Conservation (phyloP, 257 asterid species). For the Anisodus tanguticus region DNA sequence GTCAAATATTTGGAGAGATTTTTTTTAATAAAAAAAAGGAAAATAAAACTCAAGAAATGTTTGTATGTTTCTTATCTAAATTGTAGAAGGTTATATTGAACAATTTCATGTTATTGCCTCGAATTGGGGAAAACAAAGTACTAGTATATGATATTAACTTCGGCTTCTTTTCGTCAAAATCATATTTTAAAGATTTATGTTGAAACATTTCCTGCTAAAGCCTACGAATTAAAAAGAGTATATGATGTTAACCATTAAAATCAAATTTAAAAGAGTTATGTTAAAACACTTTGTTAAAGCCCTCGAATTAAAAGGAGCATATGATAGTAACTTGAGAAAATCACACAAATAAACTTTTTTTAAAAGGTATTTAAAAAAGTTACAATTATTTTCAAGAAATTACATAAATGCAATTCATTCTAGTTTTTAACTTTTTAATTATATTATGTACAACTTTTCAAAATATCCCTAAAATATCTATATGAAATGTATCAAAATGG, state of each 20-base stretch:
- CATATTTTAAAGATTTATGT: not conserved
- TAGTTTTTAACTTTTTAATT: no score
- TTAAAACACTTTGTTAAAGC: not conserved
- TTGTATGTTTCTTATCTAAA: not conserved
- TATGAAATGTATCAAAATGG: no score
- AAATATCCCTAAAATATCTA: not conserved
- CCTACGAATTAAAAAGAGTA: not conserved
- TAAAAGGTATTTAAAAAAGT: no score
- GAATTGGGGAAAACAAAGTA: not conserved
- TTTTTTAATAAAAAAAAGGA: not conserved
- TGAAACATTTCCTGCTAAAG: not conserved
- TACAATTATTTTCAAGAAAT: no score
- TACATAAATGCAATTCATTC: no score
- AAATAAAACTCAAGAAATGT: not conserved
- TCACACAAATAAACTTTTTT: no score
- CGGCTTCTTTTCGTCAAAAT: not conserved
- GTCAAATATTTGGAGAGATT: no score
- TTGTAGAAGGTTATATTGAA: no score
- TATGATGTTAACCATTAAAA: not conserved
- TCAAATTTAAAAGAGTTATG: not conserved
- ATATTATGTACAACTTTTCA: no score
- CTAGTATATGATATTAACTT: not conserved
- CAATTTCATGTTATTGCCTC: no score
- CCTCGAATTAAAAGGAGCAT: not conserved
- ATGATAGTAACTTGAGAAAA: not conserved